These are phyloP conservation scores for Lenwebbia sp. DNA, from an alignment of 345 rosid species.

Conservation along the genomic window DNA sequence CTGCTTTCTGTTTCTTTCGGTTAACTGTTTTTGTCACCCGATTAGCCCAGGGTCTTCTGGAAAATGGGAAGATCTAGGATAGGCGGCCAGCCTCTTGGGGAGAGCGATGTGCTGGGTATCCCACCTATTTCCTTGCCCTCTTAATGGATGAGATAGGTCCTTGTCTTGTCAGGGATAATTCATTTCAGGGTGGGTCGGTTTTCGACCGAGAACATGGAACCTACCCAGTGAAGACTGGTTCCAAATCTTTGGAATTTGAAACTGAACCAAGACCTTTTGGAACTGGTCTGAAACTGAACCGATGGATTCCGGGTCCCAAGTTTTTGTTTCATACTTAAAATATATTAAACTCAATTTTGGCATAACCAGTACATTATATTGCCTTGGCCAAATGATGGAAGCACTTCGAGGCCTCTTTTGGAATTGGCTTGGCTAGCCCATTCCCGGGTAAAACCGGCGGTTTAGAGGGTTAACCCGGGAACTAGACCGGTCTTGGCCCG, in stretches of 20 bases:
- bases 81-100: neutral
- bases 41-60: neutral
- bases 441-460: neutral
- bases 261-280: neutral
- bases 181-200: neutral
- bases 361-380: neutral
- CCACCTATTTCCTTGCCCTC: neutral
- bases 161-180: neutral
- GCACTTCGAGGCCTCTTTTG: neutral
- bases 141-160: neutral
- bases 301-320: accelerated
- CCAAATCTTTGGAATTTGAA: neutral
- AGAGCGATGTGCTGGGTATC: neutral
- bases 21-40: neutral
- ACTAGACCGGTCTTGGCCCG: neutral
- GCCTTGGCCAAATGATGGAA: neutral
- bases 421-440: neutral
- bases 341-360: neutral
- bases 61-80: neutral
- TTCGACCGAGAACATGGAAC: neutral
- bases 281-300: neutral
- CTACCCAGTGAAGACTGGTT: neutral
- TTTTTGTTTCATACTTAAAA: neutral
- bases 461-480: neutral
- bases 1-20: neutral